Evolutionary conservation across 805 yeast genomes (phyloP).

Genomic region (Lipomyces mesembrius): DNA sequence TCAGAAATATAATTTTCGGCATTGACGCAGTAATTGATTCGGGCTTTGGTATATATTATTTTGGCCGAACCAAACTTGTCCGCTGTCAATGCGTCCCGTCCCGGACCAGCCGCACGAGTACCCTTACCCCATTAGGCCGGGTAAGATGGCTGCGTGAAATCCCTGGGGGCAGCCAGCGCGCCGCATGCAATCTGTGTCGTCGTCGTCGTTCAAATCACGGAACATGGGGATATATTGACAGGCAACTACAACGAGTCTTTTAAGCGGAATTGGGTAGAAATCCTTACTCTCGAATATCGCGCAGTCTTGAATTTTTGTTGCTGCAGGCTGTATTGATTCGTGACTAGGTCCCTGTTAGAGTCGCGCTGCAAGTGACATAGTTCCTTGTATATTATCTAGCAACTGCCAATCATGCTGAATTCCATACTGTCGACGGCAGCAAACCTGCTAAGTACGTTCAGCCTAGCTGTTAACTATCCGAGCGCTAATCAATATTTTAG

Average conservation of each 20-base stretch:
- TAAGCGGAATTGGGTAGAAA: background rate
- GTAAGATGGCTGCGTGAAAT: too few relatives aligned
- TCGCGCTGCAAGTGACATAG: background rate
- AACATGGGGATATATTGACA: too few relatives aligned
- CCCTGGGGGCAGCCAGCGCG: too few relatives aligned
- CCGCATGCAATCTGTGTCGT: background rate
- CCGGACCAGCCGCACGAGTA: too few relatives aligned
- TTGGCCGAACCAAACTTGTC: background rate
- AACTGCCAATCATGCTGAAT: background rate
- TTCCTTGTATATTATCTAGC: background rate
- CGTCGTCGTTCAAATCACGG: background rate
- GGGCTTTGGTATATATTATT: background rate
- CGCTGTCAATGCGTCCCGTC: too few relatives aligned
- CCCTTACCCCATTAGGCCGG: too few relatives aligned
- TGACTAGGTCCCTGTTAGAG: background rate
- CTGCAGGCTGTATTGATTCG: background rate
- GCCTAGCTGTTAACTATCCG: background rate
- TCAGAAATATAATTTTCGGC: conserved; percentile 23
- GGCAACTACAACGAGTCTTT: background rate
- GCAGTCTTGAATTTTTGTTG: background rate
- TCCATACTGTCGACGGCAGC: background rate
- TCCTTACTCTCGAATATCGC: background rate
- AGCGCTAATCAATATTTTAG: conserved; percentile 1
- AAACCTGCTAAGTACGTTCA: background rate
- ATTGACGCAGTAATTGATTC: background rate